Base-by-base conservation (phyloP, 208 protist genomes). In the Trypanosoma cruzi region DNA sequence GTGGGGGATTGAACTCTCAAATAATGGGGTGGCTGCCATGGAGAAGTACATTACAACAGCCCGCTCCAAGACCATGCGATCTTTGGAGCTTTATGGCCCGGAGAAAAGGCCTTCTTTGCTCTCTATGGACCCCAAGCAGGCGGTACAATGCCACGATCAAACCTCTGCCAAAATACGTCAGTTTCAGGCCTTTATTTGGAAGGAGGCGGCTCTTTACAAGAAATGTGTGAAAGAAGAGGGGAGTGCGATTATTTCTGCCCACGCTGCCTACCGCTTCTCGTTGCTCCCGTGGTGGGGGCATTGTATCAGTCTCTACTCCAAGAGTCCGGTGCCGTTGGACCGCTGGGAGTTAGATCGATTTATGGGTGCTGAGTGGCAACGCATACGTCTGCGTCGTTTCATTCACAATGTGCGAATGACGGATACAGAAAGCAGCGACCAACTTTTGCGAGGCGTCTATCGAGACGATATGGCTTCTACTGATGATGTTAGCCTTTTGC, bases 291-390 rank as follows among this genome's bases (percentile, higher is more conserved):
- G 68, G 75, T 81, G 75, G 75, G 64, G 70, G 1, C 44, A 75
- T 14, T 44, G 48, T 50, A 49, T 68, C 2, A 64, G 53, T 37
- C 59, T 81, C 14, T 68, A 81, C 44, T 48, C 70, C 11, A 4
- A 42, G 34, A 32, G n/a, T 5, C 54, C 64, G 42, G 49, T 68
- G 10, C 64, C 68, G 0, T 10, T 75, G 31, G 61, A 75, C 37
- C 61, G 63, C 8, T 81, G 70, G 69, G 75, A 81, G 31, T 64
- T 81, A 28, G 75, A 81, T 44, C 60, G 64, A 29, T 69, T 72
- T 60, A 63, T 72, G 54, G 75, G 75, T 13, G 55, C 64, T 3
- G 75, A 81, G 31, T 68, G 75, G 68, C 65, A 74, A 44, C 75
- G 70, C 3, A 37, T 61, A 14, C 68, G 75, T 10, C 64, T 81